Base-by-base conservation (phyloP, 352 stramenopile genomes). In the Globisporangium alternatum region DNA sequence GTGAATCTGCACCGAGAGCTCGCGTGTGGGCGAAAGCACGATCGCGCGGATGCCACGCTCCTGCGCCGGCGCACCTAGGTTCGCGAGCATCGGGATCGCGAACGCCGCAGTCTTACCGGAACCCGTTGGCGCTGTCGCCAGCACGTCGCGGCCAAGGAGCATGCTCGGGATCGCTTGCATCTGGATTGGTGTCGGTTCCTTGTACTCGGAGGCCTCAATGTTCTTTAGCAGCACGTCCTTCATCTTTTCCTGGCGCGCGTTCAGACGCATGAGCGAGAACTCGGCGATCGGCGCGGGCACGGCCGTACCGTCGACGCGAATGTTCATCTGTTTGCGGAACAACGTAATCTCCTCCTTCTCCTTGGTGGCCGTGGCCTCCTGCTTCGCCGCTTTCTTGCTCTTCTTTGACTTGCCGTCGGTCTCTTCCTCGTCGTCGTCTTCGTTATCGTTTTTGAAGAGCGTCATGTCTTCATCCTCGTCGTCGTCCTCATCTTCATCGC, bases 101-200 rank as follows among this genome's bases (percentile, higher is more conserved):
- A 99, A 99, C 8, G 96, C 96, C 57, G 97, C 97, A 17, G 97
- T 99, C 72, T 99, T 99, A 68, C 97, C 97, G 1, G 89, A 98
- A 39, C 97, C 97, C 28, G 98, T 99, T 8, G 98, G 97, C 10
- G 98, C 97, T 28, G 91, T 96, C 7, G 89, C 97, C 30, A 99
- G 83, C 48, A 99, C 78, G 76, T 99, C 98, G 55, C 92, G 86
- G 45, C 83, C 78, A 15, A 83, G 75, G 9, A 98, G 65, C 59
- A 98, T 66, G 44, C 85, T 86, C 37, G 96, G 95, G 55, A 98
- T 96, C 21, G 92, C 83, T 73, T 98, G 93, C 97, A 99, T 99
- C 76, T 99, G 98, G 68, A 99, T 98, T 3, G 98, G 83, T 48
- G 97, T 99, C 3, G 98, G 98, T 70, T 99, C 97, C 69, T 98